These are phyloP conservation scores for Spathaspora jeffriesii DNA, from an alignment of 1,139 yeast species.

Conservation along the genomic window DNA sequence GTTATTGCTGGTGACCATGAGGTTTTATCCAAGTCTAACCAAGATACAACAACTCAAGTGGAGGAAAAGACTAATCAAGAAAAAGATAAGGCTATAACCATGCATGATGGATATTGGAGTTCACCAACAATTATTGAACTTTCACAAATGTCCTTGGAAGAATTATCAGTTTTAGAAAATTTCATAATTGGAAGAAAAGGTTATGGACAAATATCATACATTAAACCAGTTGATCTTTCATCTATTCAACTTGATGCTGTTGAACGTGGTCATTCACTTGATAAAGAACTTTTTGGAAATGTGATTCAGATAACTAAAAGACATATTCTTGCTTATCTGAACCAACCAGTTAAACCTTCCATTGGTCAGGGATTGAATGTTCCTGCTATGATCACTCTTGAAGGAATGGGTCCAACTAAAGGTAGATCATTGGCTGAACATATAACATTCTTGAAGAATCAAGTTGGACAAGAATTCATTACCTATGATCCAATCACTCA, in stretches of 20 bases:
- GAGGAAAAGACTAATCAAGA: background rate
- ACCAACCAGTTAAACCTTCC: conserved; percentile 54
- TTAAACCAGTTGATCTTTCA: conserved; percentile 72
- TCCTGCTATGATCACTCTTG: conserved; percentile 82
- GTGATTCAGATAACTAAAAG: conserved; percentile 58
- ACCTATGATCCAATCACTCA: conserved; percentile 80
- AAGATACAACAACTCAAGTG: conserved; percentile 7
- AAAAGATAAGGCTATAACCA: conserved; percentile 6
- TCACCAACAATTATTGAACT: conserved; percentile 67
- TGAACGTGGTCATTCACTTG: conserved; percentile 28
- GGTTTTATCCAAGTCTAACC: conserved; percentile 5
- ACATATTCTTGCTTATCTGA: conserved; percentile 69
- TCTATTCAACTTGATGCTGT: conserved; percentile 26
- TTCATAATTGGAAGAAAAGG: conserved; percentile 78
- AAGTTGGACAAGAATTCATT: conserved; percentile 71
- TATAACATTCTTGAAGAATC: conserved; percentile 51
- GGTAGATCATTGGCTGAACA: conserved; percentile 26
- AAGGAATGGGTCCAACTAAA: conserved; percentile 55
- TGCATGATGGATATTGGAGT: conserved; percentile 70
- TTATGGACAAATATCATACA: conserved; percentile 74
- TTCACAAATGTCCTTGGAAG: conserved; percentile 42
- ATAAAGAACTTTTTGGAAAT: conserved; percentile 51
- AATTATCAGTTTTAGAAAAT: conserved; percentile 60
- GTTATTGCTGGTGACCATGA: background rate
- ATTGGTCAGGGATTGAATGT: conserved; percentile 77